Percentiles rank a stretch among this genome's conserved stretches.
Evolutionary conservation across 139 green algal genomes (phyloP).

Genomic region (Ettlia oleoabundans): DNA sequence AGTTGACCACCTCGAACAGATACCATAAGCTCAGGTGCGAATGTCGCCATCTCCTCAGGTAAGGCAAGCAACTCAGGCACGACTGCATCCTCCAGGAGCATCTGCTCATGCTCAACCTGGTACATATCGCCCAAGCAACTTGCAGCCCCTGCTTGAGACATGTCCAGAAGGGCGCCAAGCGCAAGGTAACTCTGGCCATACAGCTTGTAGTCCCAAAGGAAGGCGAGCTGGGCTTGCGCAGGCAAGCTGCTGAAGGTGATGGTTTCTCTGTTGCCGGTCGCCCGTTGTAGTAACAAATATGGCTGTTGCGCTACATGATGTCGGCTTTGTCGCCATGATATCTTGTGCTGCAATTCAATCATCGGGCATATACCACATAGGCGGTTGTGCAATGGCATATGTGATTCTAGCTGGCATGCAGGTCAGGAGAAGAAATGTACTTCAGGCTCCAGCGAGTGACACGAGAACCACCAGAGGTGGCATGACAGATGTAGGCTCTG

Average conservation of each 20-base stretch:
- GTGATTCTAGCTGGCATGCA: too few species aligned
- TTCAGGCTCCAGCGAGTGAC: too few species aligned
- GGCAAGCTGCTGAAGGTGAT: background rate
- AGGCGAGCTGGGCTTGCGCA: conserved; percentile 5
- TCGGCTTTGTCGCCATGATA: background rate
- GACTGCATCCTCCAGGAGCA: background rate
- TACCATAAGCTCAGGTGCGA: too few species aligned
- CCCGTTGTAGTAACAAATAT: background rate
- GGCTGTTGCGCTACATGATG: background rate
- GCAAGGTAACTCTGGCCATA: conserved; percentile 50
- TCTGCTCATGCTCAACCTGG: background rate
- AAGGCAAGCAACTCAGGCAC: background rate
- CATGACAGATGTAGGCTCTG: background rate
- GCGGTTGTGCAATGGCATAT: too few species aligned
- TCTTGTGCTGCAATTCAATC: background rate
- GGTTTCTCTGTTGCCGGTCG: background rate
- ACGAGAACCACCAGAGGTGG: too few species aligned
- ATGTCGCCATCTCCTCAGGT: background rate
- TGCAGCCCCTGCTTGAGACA: conserved; percentile 30
- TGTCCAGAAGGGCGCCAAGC: conserved; percentile 62
- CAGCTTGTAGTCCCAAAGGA: conserved; percentile 58
- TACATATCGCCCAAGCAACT: background rate
- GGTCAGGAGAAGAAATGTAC: too few species aligned
- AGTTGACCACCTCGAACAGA: too few species aligned
- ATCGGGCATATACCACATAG: background rate